Evolutionary conservation across 2,329 filamentous ascomycete genomes (phyloP), one percentile per base, ranked within the genome.

Genomic region (Trichoderma sp.): DNA sequence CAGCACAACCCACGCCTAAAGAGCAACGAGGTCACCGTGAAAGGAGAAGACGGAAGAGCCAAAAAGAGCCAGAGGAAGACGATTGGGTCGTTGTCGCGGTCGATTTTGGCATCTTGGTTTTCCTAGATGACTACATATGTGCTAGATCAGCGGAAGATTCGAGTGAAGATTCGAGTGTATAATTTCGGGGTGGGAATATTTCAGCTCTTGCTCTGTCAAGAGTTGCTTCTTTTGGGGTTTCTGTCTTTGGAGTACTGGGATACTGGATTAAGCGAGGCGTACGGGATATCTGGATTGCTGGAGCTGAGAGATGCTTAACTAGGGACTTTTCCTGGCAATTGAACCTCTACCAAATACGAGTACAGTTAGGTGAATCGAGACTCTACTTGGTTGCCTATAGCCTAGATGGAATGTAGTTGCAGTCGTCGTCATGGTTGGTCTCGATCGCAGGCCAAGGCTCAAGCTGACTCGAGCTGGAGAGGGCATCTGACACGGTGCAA

Each of bases 41-140:
- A 18, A 4, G n/a, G 57, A 32, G 15, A 6, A 18, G n/a, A 21
- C 15, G 28, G 18, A n/a, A 32, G 56, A 58, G 43, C 43, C 43
- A 57, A 8, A 32, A 39, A 6, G 34, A 12, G 3, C 9, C n/a
- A 51, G n/a, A 58, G n/a, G 64, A 67, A 1, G 65, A 39, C n/a
- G 65, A 39, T n/a, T 68, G 65, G 65, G n/a, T 68, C 28, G 11
- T 68, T 43, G 53, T 68, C 4, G n/a, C 12, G 26, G 56, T 60
- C 8, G 26, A 47, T 6, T 18, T 68, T 21, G 56, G 43, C 28
- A 32, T 60, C n/a, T 60, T 57, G 65, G 65, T 60, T 8, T 60
- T 60, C 32, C 6, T 39, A 2, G 65, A 68, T 15, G 65, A 68
- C 34, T 36, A 36, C 34, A 36, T 2, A 36, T 36, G 34, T 36